These are phyloP conservation scores for Phylloporus sp. DNA, from an alignment of 768 basidiomycete genomes.

Conservation along the genomic window DNA sequence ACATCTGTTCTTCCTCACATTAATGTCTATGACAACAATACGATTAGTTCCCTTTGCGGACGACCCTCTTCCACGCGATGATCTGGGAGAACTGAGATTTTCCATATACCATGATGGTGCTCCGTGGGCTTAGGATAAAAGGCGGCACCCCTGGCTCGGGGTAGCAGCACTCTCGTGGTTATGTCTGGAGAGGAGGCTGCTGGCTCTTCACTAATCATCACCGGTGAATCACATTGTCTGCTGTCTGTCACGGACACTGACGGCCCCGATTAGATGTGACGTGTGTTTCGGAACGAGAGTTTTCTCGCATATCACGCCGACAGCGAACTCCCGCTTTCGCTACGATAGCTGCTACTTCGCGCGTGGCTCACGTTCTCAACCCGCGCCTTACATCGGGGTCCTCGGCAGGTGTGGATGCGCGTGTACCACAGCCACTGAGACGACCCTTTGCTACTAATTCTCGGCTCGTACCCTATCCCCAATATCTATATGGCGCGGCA, in stretches of 20 bases:
- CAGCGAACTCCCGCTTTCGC: neutral
- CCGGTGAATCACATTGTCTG: neutral
- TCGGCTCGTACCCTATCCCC: too few species aligned
- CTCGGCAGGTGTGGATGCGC: neutral
- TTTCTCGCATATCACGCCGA: neutral
- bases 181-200: too few species aligned
- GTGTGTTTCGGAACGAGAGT: neutral
- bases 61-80: too few species aligned
- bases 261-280: too few species aligned
- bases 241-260: neutral
- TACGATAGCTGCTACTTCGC: neutral
- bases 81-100: too few species aligned
- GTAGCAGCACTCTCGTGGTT: too few species aligned
- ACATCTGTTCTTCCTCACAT: too few species aligned
- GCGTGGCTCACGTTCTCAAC: neutral
- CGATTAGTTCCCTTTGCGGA: too few species aligned
- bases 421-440: neutral
- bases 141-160: too few species aligned
- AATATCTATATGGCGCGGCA: neutral
- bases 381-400: neutral
- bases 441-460: neutral
- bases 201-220: neutral
- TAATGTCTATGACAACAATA: too few species aligned
- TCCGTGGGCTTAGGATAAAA: too few species aligned
- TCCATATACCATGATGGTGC: too few species aligned